Base-by-base conservation (phyloP, 352 stramenopile genomes). In the Pythium brachiatum region DNA sequence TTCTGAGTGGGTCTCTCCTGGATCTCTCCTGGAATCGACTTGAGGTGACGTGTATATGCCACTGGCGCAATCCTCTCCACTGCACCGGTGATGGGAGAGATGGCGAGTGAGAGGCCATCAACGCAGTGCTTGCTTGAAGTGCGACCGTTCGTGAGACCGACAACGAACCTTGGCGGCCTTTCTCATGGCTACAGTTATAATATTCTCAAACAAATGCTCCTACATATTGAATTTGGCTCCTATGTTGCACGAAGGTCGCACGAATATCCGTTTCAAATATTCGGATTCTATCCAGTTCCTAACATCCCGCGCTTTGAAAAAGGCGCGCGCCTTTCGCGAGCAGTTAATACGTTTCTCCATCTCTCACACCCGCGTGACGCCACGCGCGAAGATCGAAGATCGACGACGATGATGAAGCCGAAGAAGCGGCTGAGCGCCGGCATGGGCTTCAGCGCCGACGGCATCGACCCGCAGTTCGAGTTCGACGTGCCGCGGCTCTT, bases 401-500 rank as follows among this genome's bases (percentile, higher is more conserved):
- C 29, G 29, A 50, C 18, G 8, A 56, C 34, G 31, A 70, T 70
- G 63, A 60, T 58, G 16, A 65, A 65, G 63, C 56, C 63, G 34
- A 66, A 66, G 66, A 68, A 73, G 66, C 60, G 66, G 20, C 60
- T 73, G 60, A 68, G 59, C 51, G 59, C 31, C 18, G 59, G 66
- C 50, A 64, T 73, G 54, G 60, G 51, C 29, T 46, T 63, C 25
- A 60, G 29, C 50, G 41, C 60, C 38, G 66, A 72, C 50, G 65
- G 65, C 48, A 52, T 91, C 11, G 80, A 90, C 64, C 56, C 74
- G 50, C 71, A 89, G 16, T 92, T 90, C 68, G 83, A 89, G 72
- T 92, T 92, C 53, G 83, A 90, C 60, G 81, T 77, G 36, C 76
- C 83, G 46, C 76, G 82, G 55, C 58, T 65, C 34, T 90, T 81